Evolutionary conservation across 2,329 filamentous ascomycete genomes (phyloP).

Genomic region (Curvularia eragrostidis): DNA sequence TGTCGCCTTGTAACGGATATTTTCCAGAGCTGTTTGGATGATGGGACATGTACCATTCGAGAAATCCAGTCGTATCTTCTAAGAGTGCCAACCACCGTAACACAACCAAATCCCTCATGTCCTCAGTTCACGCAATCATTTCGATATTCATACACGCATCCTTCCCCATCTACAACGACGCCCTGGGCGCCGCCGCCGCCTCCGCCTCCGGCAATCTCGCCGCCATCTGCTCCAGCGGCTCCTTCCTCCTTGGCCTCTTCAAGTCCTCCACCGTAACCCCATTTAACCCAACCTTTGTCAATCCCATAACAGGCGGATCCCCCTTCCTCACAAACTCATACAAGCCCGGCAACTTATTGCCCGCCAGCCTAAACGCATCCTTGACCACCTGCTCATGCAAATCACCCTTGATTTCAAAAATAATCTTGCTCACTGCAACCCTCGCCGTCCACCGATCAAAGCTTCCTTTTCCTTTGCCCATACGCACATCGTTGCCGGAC

Average conservation of each 20-base stretch:
- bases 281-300: constrained; percentile 79
- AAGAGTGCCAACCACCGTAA: no score
- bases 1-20: neutral
- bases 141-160: constrained; percentile 9
- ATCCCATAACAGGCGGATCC: constrained; percentile 86
- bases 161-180: constrained; percentile 18
- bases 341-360: constrained; percentile 88
- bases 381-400: constrained; percentile 93
- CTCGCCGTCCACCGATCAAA: constrained; percentile 97
- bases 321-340: constrained; percentile 96
- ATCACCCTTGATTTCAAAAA: constrained; percentile 91
- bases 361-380: constrained; percentile 92
- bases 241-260: constrained; percentile 76
- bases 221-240: constrained; percentile 65
- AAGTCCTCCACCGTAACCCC: constrained; percentile 83
- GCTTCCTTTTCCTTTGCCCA: constrained; percentile 98
- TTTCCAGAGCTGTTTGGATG: neutral
- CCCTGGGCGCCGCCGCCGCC: constrained; percentile 1
- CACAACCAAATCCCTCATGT: no score
- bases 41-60: neutral
- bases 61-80: neutral
- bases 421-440: constrained; percentile 86
- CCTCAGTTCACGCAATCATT: neutral
- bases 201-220: constrained; percentile 66
- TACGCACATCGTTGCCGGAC: constrained; percentile 94